Evolutionary conservation across 306 rosid species (phyloP).

Genomic region (Acacia confusa): DNA sequence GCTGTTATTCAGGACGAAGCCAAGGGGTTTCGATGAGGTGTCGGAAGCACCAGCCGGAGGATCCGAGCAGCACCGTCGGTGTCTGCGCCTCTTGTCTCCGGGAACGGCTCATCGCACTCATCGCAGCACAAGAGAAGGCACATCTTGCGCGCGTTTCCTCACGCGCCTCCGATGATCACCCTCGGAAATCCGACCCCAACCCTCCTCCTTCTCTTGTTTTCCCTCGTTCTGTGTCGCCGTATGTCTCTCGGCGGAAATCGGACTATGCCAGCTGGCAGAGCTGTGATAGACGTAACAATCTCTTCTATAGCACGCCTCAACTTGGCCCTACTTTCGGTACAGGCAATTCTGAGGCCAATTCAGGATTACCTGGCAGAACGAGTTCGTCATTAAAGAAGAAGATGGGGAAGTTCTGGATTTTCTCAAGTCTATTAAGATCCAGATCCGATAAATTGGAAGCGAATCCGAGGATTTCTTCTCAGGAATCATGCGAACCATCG

Average conservation of each 20-base stretch:
- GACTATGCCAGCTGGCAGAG: constrained; percentile 45
- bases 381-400: constrained; percentile 52
- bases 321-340: constrained; percentile 54
- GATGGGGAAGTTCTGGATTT: constrained; percentile 46
- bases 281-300: constrained; percentile 29
- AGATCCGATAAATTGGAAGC: constrained; percentile 61
- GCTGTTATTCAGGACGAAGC: neutral
- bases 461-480: constrained; percentile 40
- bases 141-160: constrained; percentile 43
- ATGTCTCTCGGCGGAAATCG: constrained; percentile 76
- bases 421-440: constrained; percentile 47
- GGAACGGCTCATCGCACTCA: constrained; percentile 56
- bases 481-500: constrained; percentile 35
- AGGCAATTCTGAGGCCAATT: neutral
- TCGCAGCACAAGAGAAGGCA: constrained; percentile 56
- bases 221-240: constrained; percentile 92
- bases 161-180: constrained; percentile 43
- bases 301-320: constrained; percentile 85
- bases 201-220: constrained; percentile 56
- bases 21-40: constrained; percentile 70
- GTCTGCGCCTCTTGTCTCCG: constrained; percentile 91
- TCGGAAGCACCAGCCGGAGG: constrained; percentile 65
- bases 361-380: neutral
- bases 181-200: constrained; percentile 47
- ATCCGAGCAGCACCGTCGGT: constrained; percentile 67